Percentiles rank a stretch among this genome's conserved stretches.
Conservation (phyloP, 768 basidiomycete genomes). For the Fistulinella prunicolor region DNA sequence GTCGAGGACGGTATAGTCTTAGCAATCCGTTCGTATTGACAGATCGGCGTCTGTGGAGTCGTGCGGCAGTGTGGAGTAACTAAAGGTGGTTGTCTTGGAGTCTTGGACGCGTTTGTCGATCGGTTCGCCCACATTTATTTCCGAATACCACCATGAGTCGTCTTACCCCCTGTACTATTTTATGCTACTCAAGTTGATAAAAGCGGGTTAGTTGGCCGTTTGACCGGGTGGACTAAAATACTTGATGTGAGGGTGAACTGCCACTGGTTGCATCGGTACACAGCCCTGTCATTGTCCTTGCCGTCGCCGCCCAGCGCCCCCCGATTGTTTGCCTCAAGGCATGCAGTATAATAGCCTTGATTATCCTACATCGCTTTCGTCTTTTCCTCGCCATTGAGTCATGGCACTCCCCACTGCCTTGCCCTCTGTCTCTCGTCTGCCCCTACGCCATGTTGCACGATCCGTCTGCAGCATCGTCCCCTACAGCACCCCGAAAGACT, state of each 20-base stretch:
- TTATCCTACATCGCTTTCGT: neutral
- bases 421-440: slow-evolving; percentile 1
- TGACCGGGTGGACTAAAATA: no score
- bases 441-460: slow-evolving; percentile 7
- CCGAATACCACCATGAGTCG: no score
- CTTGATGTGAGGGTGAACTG: neutral
- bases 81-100: slow-evolving; percentile 5
- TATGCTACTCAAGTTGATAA: neutral
- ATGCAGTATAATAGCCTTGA: slow-evolving; percentile 14
- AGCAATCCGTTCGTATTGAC: slow-evolving; percentile 48
- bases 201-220: no score
- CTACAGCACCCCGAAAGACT: slow-evolving; percentile 32
- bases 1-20: slow-evolving; percentile 48
- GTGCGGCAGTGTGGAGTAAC: slow-evolving; percentile 15
- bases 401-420: slow-evolving; percentile 6
- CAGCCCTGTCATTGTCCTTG: slow-evolving; percentile 5
- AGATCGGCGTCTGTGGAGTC: slow-evolving; percentile 11
- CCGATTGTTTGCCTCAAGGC: slow-evolving; percentile 25
- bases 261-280: slow-evolving; percentile 1
- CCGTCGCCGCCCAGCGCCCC: neutral
- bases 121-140: slow-evolving; percentile 1
- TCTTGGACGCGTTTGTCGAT: neutral
- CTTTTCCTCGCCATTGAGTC: neutral
- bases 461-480: slow-evolving; percentile 21
- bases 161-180: slow-evolving; percentile 12